These are phyloP conservation scores for Eutrema yunnanense DNA, from an alignment of 345 rosid species.

Conservation along the genomic window DNA sequence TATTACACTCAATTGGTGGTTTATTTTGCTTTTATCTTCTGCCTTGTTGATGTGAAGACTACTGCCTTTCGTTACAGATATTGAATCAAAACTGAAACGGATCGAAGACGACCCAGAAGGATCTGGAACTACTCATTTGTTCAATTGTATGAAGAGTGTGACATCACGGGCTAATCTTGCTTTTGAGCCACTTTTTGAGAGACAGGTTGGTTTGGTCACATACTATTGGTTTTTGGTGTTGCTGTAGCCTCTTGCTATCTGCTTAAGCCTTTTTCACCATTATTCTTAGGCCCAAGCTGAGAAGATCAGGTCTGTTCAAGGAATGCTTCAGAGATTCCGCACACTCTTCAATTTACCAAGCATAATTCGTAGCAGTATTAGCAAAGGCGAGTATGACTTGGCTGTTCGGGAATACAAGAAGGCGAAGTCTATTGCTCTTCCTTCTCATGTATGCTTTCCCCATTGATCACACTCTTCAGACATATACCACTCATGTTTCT, in stretches of 20 bases:
- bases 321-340: conserved; percentile 94
- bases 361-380: conserved; percentile 85
- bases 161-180: conserved; percentile 74
- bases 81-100: conserved; percentile 86
- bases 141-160: conserved; percentile 74
- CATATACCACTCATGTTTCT: neutral
- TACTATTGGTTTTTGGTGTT: neutral
- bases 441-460: conserved; percentile 67
- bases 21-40: neutral
- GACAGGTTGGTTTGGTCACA: conserved; percentile 54
- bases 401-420: conserved; percentile 97
- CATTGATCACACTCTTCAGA: neutral
- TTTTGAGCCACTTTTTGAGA: conserved; percentile 89
- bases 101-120: conserved; percentile 98
- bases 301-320: conserved; percentile 95
- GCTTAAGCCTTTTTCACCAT: conserved; percentile 6
- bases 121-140: conserved; percentile 80
- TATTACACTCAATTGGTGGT: neutral
- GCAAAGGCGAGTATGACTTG: conserved; percentile 94
- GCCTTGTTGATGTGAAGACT: conserved; percentile 20
- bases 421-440: conserved; percentile 93
- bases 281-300: conserved; percentile 80
- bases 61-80: conserved; percentile 44
- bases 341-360: conserved; percentile 93
- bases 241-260: conserved; percentile 1